Evolutionary conservation across 768 basidiomycete species (phyloP).

Genomic region (Amanita fuliginea): DNA sequence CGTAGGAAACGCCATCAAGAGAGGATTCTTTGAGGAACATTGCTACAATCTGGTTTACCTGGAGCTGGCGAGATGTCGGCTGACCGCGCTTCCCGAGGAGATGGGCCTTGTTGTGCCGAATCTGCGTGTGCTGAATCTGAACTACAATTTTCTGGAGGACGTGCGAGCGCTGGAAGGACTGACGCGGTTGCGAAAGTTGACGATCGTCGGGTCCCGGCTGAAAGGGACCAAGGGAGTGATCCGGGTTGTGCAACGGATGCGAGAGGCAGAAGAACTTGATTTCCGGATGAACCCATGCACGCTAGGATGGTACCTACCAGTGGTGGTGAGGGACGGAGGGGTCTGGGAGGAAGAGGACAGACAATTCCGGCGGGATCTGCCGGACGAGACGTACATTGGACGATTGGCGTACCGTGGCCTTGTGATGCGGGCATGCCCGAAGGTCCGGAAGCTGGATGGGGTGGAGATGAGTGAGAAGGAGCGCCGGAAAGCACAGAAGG

Average conservation of each 20-base stretch:
- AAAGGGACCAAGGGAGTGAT: conserved; percentile 67
- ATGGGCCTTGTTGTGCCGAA: conserved; percentile 67
- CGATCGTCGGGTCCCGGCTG: conserved; percentile 76
- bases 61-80: conserved; percentile 80
- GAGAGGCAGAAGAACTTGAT: conserved; percentile 82
- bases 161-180: conserved; percentile 58
- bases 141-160: conserved; percentile 93
- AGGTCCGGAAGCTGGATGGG: conserved; percentile 74
- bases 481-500: conserved; percentile 64
- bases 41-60: conserved; percentile 89
- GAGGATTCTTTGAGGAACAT: conserved; percentile 53
- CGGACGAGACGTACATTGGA: conserved; percentile 79
- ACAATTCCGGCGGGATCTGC: conserved; percentile 82
- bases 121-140: conserved; percentile 84
- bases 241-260: conserved; percentile 57
- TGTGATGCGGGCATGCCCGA: conserved; percentile 64
- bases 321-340: conserved; percentile 61
- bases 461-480: conserved; percentile 77
- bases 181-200: conserved; percentile 69
- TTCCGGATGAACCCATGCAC: conserved; percentile 96
- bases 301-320: conserved; percentile 89
- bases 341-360: conserved; percentile 77
- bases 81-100: conserved; percentile 61
- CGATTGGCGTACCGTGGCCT: conserved; percentile 85
- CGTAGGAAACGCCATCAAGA: conserved; percentile 62